Percentiles rank a stretch among this genome's conserved stretches.
Evolutionary conservation across 2,329 filamentous ascomycete genomes (phyloP).

Genomic region (Colletotrichum salicis): DNA sequence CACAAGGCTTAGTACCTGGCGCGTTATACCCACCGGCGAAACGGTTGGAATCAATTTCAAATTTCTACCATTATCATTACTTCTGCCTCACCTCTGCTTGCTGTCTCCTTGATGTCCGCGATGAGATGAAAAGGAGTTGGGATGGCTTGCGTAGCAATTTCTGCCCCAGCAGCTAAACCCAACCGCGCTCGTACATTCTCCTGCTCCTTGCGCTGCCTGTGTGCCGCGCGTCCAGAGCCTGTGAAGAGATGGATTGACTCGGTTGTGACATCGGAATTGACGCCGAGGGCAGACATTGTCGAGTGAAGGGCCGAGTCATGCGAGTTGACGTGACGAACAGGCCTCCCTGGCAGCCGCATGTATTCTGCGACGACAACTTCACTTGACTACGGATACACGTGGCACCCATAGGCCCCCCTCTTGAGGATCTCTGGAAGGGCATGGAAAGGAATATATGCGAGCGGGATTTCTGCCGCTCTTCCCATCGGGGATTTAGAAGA

Average conservation of each 20-base stretch:
- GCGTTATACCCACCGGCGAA: conserved; percentile 2
- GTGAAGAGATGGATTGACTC: neutral
- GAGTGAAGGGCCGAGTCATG: conserved; percentile 9
- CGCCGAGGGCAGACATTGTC: neutral
- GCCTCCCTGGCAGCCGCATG: neutral
- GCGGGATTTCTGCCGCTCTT: neutral
- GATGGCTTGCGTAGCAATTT: neutral
- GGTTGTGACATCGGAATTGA: neutral
- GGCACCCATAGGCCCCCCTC: conserved; percentile 5
- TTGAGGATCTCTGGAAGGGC: neutral
- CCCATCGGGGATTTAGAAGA: neutral
- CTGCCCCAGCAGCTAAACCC: neutral
- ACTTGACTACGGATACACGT: conserved; percentile 21
- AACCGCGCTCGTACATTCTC: neutral
- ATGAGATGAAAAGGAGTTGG: neutral
- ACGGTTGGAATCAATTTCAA: conserved; percentile 1
- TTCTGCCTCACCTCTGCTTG: neutral
- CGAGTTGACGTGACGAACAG: neutral
- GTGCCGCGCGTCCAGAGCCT: neutral
- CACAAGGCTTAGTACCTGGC: neutral
- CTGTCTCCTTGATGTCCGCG: neutral
- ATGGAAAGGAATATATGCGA: neutral
- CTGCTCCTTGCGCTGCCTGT: neutral
- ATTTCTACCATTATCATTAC: neutral
- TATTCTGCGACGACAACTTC: neutral